Evolutionary conservation across 805 yeast species (phyloP).

Genomic region (Zygosaccharomyces bisporus): DNA sequence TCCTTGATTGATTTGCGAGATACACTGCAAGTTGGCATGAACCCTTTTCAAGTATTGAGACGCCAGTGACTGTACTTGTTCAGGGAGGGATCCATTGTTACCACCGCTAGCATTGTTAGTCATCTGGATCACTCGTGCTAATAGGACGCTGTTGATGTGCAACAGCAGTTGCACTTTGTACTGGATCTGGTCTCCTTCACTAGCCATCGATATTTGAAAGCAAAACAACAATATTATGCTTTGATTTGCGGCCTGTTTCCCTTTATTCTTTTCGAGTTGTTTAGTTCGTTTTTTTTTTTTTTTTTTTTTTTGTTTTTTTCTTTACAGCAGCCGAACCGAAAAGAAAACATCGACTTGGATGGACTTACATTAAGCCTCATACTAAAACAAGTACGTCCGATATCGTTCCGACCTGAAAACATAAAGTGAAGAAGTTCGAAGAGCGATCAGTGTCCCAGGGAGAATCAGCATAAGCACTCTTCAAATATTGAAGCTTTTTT

Average conservation of each 20-base stretch:
- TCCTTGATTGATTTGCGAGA: conserved; percentile 36
- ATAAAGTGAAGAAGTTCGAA: too few species aligned
- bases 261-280: neutral
- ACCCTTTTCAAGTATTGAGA: conserved; percentile 34
- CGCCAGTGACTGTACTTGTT: conserved; percentile 26
- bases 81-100: conserved; percentile 21
- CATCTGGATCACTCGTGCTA: conserved; percentile 29
- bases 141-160: conserved; percentile 35
- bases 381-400: neutral
- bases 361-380: neutral
- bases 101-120: conserved; percentile 23
- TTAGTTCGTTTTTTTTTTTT: neutral
- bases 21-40: conserved; percentile 36
- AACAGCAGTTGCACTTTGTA: conserved; percentile 35
- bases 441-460: neutral
- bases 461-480: neutral
- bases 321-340: neutral
- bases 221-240: neutral
- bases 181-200: conserved; percentile 29
- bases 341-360: neutral
- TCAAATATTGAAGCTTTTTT: neutral
- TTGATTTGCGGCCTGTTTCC: neutral
- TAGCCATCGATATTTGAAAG: conserved; percentile 1
- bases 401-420: neutral
- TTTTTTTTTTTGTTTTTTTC: neutral